These are phyloP conservation scores for Trichosporon sp. DNA, from an alignment of 1,284 basidiomycete species.

Conservation along the genomic window DNA sequence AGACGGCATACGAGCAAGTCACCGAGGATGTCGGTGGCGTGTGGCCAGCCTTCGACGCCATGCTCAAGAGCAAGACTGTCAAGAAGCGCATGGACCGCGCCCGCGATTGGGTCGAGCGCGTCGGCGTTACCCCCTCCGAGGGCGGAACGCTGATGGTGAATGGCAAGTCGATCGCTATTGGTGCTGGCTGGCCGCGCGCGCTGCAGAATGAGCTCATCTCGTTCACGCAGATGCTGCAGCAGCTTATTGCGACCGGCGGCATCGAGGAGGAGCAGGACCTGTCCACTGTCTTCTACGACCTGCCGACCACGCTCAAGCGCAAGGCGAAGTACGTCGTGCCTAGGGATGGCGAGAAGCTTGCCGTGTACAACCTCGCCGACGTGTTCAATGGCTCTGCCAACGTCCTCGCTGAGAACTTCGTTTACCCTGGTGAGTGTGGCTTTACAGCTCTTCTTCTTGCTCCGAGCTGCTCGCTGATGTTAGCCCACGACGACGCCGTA, in stretches of 20 bases:
- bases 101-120: slow-evolving; percentile 29
- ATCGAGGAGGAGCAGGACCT: slow-evolving; percentile 51
- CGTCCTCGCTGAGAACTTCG: slow-evolving; percentile 50
- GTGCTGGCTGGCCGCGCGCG: slow-evolving; percentile 54
- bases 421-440: slow-evolving; percentile 57
- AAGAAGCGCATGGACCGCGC: slow-evolving; percentile 22
- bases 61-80: slow-evolving; percentile 42
- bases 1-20: slow-evolving; percentile 31
- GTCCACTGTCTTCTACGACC: slow-evolving; percentile 79
- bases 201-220: slow-evolving; percentile 50
- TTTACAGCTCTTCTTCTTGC: too few relatives aligned
- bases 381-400: slow-evolving; percentile 27
- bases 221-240: slow-evolving; percentile 55
- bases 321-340: slow-evolving; percentile 56
- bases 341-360: slow-evolving; percentile 26
- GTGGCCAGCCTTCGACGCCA: slow-evolving; percentile 42
- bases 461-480: slow-evolving; percentile 21
- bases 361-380: slow-evolving; percentile 28
- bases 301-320: slow-evolving; percentile 62
- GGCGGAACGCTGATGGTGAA: slow-evolving; percentile 66
- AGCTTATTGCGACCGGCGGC: slow-evolving; percentile 51
- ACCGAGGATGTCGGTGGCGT: slow-evolving; percentile 11
- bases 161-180: slow-evolving; percentile 67
- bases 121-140: slow-evolving; percentile 30
- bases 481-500: slow-evolving; percentile 12